These are phyloP conservation scores for Penicillium desertorum DNA, from an alignment of 495 filamentous ascomycete genomes.

Conservation along the genomic window DNA sequence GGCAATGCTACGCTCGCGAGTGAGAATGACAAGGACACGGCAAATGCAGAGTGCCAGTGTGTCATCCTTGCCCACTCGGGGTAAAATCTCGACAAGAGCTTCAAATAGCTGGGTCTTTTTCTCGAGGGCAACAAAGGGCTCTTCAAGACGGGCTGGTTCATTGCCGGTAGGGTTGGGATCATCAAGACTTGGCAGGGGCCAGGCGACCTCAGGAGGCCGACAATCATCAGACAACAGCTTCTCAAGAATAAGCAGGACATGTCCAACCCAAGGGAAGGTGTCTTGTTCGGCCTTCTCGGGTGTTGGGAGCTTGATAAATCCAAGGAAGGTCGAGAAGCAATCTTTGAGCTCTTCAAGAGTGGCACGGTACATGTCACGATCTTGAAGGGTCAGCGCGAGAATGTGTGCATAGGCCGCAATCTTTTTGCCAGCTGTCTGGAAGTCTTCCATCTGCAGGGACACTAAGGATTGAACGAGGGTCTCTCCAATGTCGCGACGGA, in stretches of 20 bases:
- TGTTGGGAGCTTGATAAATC: constrained; percentile 68
- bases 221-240: constrained; percentile 84
- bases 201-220: constrained; percentile 71
- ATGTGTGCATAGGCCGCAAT: constrained; percentile 93
- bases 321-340: constrained; percentile 71
- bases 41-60: constrained; percentile 78
- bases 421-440: constrained; percentile 69
- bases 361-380: constrained; percentile 75
- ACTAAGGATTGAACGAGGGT: constrained; percentile 84
- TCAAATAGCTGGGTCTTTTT: constrained; percentile 70
- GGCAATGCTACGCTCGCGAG: constrained; percentile 72
- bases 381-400: constrained; percentile 81
- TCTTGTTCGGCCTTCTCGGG: constrained; percentile 66
- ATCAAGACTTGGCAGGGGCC: constrained; percentile 63
- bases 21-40: constrained; percentile 87
- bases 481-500: constrained; percentile 73
- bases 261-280: constrained; percentile 85
- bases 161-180: constrained; percentile 47
- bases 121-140: constrained; percentile 63
- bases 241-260: constrained; percentile 86
- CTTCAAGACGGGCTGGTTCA: constrained; percentile 54
- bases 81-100: constrained; percentile 75
- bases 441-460: constrained; percentile 74
- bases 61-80: constrained; percentile 82
- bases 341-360: constrained; percentile 74